Evolutionary conservation across 371 early-diverging fungal species (phyloP), one percentile per base, ranked within the genome.

Genomic region (Syncephalastrum monosporum): DNA sequence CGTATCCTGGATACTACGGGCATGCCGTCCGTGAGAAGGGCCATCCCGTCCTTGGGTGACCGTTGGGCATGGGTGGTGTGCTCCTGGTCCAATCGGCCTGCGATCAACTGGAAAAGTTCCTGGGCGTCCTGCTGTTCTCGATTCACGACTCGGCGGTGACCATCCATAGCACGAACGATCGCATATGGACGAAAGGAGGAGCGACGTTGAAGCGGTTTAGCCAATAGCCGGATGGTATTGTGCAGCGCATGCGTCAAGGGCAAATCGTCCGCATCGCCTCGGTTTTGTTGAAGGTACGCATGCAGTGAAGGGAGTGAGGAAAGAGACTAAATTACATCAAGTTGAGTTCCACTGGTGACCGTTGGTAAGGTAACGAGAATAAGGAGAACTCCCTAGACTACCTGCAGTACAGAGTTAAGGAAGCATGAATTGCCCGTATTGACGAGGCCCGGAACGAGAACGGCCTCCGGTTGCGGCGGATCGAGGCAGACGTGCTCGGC

Each of bases 361-460:
- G 27, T 27, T 27, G 27, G 27, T 27, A 27, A 21, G 27, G 27
- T 27, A 27, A 21, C 21, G 21, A 21, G 2, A 21, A 33, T 33
- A 33, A 8, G 38, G 38, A 2, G 10, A 10, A 12, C 3, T 33
- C 8, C 12, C 8, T 21, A 21, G 21, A 27, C 27, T 71, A 88
- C 90, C 85, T 97, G 97, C 21, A 96, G 68, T 12, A 95, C 93
- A 15, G 91, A 88, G 68, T 96, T 96, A 65, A 97, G 75, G 61
- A 93, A 97, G 68, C 97, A 97, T 27, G 95, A 87, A 69, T 97
- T 97, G 45, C 97, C 97, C 13, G 89, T 84, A 57, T 97, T 97
- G 42, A 89, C 80, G 25, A 97, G 76, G 1, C 97, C 97, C 42
- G 82, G 74, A 29, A 60, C 60, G 14, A 47, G 38, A 10, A 33